Conservation (phyloP, 257 asterid genomes). For the Eustoma russellianum region DNA sequence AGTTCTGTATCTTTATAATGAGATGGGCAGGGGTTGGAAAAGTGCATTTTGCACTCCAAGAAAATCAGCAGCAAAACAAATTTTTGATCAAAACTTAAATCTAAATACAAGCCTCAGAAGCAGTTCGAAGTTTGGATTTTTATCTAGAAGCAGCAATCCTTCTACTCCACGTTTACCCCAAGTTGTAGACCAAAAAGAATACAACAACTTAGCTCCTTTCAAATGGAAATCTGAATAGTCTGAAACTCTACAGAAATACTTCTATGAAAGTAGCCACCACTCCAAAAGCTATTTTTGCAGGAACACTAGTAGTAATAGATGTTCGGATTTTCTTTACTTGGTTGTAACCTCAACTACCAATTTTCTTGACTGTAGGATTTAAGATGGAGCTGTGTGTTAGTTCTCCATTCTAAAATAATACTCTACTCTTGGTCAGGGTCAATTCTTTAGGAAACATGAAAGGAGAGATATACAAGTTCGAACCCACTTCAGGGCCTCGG, state of each 20-base stretch:
- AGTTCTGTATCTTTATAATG: too few relatives aligned
- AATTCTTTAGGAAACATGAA: too few relatives aligned
- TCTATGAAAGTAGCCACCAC: conserved; percentile 24
- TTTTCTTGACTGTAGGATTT: too few relatives aligned
- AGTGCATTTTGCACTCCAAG: conserved; percentile 73
- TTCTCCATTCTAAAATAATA: too few relatives aligned
- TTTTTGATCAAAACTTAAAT: conserved; percentile 16
- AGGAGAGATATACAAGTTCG: too few relatives aligned
- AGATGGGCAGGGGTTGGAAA: conserved; percentile 91
- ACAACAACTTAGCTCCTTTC: conserved; percentile 3
- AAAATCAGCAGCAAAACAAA: conserved; percentile 13
- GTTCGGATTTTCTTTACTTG: too few relatives aligned
- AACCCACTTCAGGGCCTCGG: too few relatives aligned
- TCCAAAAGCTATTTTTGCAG: conserved; percentile 31
- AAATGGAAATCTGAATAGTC: conserved; percentile 18
- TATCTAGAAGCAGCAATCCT: conserved; percentile 37
- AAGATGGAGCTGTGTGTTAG: too few relatives aligned
- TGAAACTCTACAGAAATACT: conserved; percentile 38
- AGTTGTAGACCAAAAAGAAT: conserved; percentile 37
- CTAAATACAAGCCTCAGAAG: conserved; percentile 23
- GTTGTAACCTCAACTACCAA: too few relatives aligned
- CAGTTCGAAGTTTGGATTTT: conserved; percentile 26
- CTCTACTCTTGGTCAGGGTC: too few relatives aligned
- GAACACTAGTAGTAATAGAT: too few relatives aligned
- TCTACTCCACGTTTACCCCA: conserved; percentile 50